Base-by-base conservation (phyloP, 768 basidiomycete genomes). In the Tylopilus felleus region DNA sequence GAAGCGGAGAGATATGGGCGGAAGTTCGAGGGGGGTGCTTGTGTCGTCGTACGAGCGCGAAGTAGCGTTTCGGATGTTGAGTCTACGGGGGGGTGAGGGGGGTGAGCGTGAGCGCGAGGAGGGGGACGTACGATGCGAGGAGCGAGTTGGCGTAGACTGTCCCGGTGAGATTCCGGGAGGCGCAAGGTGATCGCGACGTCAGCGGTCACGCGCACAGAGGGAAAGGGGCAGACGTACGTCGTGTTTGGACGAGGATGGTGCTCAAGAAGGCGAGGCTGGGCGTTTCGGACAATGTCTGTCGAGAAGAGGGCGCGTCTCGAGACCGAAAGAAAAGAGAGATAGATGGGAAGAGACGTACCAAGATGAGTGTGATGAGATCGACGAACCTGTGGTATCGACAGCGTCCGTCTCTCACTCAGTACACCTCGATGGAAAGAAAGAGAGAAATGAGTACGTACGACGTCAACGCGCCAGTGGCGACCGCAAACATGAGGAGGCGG, bases 141-240 rank as follows among this genome's bases (percentile, higher is more conserved):
- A 68, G 60, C 28, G 67, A 69, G 49, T 68, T 68, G 42, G 67
- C 65, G 10, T 68, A 68, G 10, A 68, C 67, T 68, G 43, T n/a
- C n/a, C n/a, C n/a, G n/a, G n/a, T n/a, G n/a, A n/a, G n/a, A n/a
- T n/a, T n/a, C 16, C 31, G n/a, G 14, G 16, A 6, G 36, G 33
- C 19, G 36, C n/a, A n/a, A n/a, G n/a, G n/a, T n/a, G n/a, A n/a
- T n/a, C n/a, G n/a, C n/a, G n/a, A n/a, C 17, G 36, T 39, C 19
- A 39, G 38, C 19, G n/a, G 19, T 21, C 7, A 36, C 9, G 19
- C 16, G 38, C 8, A n/a, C 38, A 21, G 19, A 39, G n/a, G 38
- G 14, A 5, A 12, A 5, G 31, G 3, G 10, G 5, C 14, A 2
- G 17, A 67, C 67, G 46, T 51, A 69, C 67, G 58, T 27, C 61